Conservation (phyloP, 345 rosid genomes). For the Kernera saxatilis region DNA sequence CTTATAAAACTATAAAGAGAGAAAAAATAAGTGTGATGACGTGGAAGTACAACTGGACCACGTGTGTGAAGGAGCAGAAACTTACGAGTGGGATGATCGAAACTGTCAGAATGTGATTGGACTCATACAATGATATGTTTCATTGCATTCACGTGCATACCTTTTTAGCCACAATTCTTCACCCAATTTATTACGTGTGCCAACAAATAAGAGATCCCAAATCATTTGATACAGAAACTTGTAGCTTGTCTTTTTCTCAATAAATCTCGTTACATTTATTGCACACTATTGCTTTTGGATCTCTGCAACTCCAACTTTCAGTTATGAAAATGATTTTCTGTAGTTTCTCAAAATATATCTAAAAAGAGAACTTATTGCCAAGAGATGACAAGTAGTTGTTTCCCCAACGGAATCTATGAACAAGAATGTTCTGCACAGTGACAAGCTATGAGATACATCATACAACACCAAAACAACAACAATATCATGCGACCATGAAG, state of each 20-base stretch:
- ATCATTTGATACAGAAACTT: conserved; percentile 15
- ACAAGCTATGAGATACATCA: conserved; percentile 4
- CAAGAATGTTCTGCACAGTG: conserved; percentile 12
- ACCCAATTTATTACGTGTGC: conserved; percentile 1
- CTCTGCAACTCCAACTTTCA: conserved; percentile 17
- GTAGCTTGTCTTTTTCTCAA: conserved; percentile 29
- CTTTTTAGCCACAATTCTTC: conserved; percentile 9
- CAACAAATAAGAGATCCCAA: conserved; percentile 7
- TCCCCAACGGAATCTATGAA: conserved; percentile 1
- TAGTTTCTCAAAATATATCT: neutral
- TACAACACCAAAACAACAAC: conserved; percentile 7
- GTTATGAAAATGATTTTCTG: neutral
- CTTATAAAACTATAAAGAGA: too few relatives aligned
- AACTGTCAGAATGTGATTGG: conserved; percentile 18
- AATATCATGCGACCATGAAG: conserved; percentile 7
- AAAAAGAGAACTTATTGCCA: neutral
- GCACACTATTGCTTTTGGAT: neutral
- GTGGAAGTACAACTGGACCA: conserved; percentile 28
- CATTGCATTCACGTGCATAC: conserved; percentile 24
- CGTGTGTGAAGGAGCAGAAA: conserved; percentile 13
- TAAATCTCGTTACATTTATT: conserved; percentile 8
- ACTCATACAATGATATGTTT: conserved; percentile 2
- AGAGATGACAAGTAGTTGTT: neutral
- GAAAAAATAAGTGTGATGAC: neutral
- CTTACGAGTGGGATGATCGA: conserved; percentile 17